A percentile compares a stretch with the other conserved stretches of the same genome.
phyloP scores from a whole-genome alignment of 352 stramenopile species.

The Phytopythium mirpurense region DNA sequence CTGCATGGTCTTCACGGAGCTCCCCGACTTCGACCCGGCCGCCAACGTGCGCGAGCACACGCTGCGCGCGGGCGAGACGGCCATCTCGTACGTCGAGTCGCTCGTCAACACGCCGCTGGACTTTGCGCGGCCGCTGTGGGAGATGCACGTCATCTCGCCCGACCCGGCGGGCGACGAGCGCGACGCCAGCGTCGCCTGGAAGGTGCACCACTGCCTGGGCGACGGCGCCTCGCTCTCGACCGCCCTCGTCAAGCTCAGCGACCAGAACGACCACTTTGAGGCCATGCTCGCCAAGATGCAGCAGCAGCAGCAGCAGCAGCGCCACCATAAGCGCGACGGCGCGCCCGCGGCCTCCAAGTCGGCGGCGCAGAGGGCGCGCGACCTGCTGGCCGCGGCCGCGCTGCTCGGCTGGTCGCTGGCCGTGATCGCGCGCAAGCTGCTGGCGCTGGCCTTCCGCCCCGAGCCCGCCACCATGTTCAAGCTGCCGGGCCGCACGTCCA shows the following conservation, averaged over 20 bases:
- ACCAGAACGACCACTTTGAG: conserved; percentile 61
- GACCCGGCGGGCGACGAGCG: conserved; percentile 20
- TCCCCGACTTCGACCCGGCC: conserved; percentile 44
- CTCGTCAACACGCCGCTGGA: conserved; percentile 68
- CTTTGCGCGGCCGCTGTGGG: conserved; percentile 67
- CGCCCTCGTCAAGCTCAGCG: conserved; percentile 61
- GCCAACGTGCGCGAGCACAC: conserved; percentile 55
- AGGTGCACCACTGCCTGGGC: conserved; percentile 74
- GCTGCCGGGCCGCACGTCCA: conserved; percentile 41
- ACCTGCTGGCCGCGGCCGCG: conserved; percentile 21
- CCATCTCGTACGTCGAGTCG: conserved; percentile 59
- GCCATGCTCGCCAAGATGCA: conserved; percentile 51
- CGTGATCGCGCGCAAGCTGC: conserved; percentile 51
- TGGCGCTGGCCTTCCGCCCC: conserved; percentile 33
- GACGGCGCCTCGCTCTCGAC: conserved; percentile 64
- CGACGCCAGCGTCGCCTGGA: conserved; percentile 56
- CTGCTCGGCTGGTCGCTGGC: conserved; percentile 51
- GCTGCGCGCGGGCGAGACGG: conserved; percentile 43
- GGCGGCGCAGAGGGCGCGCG: conserved; percentile 13
- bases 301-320: conserved; percentile 21
- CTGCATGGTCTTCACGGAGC: conserved; percentile 35
- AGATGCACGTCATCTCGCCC: conserved; percentile 54
- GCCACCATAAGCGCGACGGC: no score
- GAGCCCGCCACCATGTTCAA: conserved; percentile 72
- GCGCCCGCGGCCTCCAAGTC: conserved; percentile 22